Evolutionary conservation across 768 basidiomycete genomes (phyloP), one percentile per base, ranked within the genome.

Genomic region (Phanerochaete sordida): DNA sequence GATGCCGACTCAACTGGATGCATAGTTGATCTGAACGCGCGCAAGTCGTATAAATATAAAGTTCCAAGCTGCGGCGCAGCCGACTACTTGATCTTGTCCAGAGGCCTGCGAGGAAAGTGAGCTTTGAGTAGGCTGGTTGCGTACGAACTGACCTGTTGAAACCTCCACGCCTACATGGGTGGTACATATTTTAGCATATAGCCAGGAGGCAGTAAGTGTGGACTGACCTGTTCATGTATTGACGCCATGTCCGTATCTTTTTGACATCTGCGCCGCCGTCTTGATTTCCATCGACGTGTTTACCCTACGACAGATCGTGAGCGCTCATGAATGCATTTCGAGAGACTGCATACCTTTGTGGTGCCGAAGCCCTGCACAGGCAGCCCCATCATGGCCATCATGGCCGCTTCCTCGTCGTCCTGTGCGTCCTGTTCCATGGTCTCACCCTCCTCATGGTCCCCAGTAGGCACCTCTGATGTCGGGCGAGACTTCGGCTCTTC

Each of bases 381-480:
- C 66, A 98, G 75, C 44, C 96, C 95, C 92, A 98, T 96, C 79
- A 85, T 81, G 37, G 88, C 84, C 83, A 90, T 91, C 86, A 97
- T 93, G 56, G 84, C 87, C 49, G 83, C 82, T 24, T 91, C 90
- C 43, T 90, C 90, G 15, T 84, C 86, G 59, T 79, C 78, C n/a
- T 80, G 82, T 28, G 75, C 77, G 19, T 79, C 53, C 47, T 26
- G 23, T 24, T 24, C 79, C 77, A 79, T 78, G 11, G 72, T 75
- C 65, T 81, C 78, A 35, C 76, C 79, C 44, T 78, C 81, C 66
- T 81, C 79, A 43, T 73, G 76, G 24, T 76, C 82, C 60, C 87
- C 85, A 67, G 77, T 77, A 33, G 70, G 68, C 16, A 76, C 77
- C 60, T 83, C 84, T 2, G 79, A 82, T 46, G 79, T 79, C 65